phyloP scores from a whole-genome alignment of 768 basidiomycete genomes.

The Termitomyces bulborhizus region DNA sequence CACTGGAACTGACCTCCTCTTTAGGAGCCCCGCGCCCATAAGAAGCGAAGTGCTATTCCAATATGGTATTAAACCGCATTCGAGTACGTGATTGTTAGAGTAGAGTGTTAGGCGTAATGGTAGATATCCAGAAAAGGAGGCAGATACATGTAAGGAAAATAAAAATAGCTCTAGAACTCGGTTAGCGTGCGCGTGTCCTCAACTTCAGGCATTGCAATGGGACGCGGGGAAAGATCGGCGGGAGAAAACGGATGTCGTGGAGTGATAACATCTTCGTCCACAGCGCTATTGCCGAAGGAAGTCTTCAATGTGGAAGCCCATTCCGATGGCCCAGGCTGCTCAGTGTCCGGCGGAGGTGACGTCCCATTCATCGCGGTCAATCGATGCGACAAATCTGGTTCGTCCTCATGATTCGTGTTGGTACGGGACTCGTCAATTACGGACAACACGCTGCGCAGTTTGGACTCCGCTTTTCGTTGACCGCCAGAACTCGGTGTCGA shows the following conservation, averaged over 20 bases:
- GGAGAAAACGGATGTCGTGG: slow-evolving; percentile 35
- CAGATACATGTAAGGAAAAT: slow-evolving; percentile 15
- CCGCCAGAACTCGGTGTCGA: slow-evolving; percentile 35
- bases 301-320: slow-evolving; percentile 38
- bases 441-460: slow-evolving; percentile 66
- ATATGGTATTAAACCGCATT: slow-evolving; percentile 50
- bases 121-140: slow-evolving; percentile 15
- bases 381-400: slow-evolving; percentile 15
- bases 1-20: slow-evolving; percentile 77
- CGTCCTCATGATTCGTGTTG: slow-evolving; percentile 25
- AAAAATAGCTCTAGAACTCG: slow-evolving; percentile 9
- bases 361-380: slow-evolving; percentile 17
- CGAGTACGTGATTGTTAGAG: slow-evolving; percentile 14
- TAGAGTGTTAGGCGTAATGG: slow-evolving; percentile 10
- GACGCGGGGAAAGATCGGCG: slow-evolving; percentile 17
- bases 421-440: slow-evolving; percentile 59
- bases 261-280: slow-evolving; percentile 34
- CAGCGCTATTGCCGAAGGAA: slow-evolving; percentile 24
- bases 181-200: slow-evolving; percentile 19
- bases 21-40: slow-evolving; percentile 77
- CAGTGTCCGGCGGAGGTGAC: slow-evolving; percentile 22
- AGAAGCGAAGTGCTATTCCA: slow-evolving; percentile 45
- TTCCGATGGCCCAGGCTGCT: slow-evolving; percentile 20
- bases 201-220: slow-evolving; percentile 9
- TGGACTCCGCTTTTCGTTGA: slow-evolving; percentile 54